Conservation (phyloP, 2,329 filamentous ascomycete species). For the Exophiala lecanii-corni region DNA sequence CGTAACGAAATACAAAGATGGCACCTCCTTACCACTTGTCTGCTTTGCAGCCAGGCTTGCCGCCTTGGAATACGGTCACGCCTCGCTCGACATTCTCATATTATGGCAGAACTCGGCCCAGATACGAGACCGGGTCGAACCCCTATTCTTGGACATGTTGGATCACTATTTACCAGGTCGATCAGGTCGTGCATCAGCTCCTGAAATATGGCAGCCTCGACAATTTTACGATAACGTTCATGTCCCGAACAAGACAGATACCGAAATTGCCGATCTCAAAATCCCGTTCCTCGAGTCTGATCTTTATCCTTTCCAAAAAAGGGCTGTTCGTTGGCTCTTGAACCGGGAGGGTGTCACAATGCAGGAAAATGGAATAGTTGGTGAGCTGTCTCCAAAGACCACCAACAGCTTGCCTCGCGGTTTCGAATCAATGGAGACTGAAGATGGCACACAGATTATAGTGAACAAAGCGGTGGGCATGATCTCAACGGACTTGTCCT, state of each 20-base stretch:
- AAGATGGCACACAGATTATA: slow-evolving; percentile 36
- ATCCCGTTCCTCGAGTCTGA: slow-evolving; percentile 34
- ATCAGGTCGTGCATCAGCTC: not conserved
- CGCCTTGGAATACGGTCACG: not conserved
- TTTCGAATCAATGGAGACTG: slow-evolving; percentile 36
- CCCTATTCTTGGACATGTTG: slow-evolving; percentile 13
- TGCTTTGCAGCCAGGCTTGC: slow-evolving; percentile 8
- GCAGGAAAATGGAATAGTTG: slow-evolving; percentile 30
- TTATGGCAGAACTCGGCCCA: slow-evolving; percentile 14
- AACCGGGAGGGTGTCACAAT: slow-evolving; percentile 39
- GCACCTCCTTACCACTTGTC: slow-evolving; percentile 13
- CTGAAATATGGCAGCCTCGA: slow-evolving; percentile 27
- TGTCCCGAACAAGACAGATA: slow-evolving; percentile 35
- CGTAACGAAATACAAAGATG: slow-evolving; percentile 11
- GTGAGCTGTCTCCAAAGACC: slow-evolving; percentile 11
- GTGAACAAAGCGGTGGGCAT: slow-evolving; percentile 41
- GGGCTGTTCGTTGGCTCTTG: slow-evolving; percentile 45
- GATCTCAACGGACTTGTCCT: slow-evolving; percentile 34
- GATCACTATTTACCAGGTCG: slow-evolving; percentile 6
- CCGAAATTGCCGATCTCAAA: slow-evolving; percentile 33
- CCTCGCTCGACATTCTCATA: slow-evolving; percentile 10
- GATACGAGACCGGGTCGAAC: slow-evolving; percentile 16
- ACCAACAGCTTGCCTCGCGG: not conserved
- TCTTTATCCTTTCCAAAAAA: slow-evolving; percentile 47
- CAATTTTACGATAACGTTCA: slow-evolving; percentile 48